These are phyloP conservation scores for Pilobolus umbonatus DNA, from an alignment of 192 early-diverging fungal species.

Conservation along the genomic window DNA sequence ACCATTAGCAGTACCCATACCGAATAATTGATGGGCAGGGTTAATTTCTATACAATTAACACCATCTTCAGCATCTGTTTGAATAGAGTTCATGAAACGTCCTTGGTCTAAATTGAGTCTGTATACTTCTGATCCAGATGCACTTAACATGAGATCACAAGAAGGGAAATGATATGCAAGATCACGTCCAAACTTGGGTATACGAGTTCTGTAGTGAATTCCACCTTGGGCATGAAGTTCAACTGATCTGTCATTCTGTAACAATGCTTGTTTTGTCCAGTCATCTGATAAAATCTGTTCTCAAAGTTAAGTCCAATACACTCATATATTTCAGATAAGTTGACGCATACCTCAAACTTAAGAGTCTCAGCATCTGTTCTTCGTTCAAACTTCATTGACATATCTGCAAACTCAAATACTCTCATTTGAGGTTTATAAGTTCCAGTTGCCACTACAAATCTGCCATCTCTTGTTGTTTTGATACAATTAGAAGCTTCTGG, in stretches of 20 bases:
- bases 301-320: not conserved
- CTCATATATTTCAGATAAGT: not conserved
- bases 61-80: conserved; percentile 60
- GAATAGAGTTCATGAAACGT: conserved; percentile 80
- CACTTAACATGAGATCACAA: conserved; percentile 85
- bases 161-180: conserved; percentile 87
- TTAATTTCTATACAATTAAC: conserved; percentile 74
- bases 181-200: conserved; percentile 94
- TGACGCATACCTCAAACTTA: conserved; percentile 51
- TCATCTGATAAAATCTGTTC: conserved; percentile 85
- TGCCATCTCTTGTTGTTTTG: conserved; percentile 80
- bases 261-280: conserved; percentile 92
- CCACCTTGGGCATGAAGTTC: conserved; percentile 97
- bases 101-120: conserved; percentile 91
- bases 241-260: conserved; percentile 86
- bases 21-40: conserved; percentile 90
- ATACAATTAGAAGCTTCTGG: conserved; percentile 87
- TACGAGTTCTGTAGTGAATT: conserved; percentile 86
- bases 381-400: conserved; percentile 98
- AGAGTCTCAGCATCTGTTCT: conserved; percentile 93
- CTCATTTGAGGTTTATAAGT: conserved; percentile 98
- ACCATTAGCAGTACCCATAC: conserved; percentile 85
- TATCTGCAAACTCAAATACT: conserved; percentile 85
- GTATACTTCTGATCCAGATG: conserved; percentile 79
- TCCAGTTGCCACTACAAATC: conserved; percentile 88